Conservation (phyloP, 495 filamentous ascomycete species). For the Talaromyces ruber region DNA sequence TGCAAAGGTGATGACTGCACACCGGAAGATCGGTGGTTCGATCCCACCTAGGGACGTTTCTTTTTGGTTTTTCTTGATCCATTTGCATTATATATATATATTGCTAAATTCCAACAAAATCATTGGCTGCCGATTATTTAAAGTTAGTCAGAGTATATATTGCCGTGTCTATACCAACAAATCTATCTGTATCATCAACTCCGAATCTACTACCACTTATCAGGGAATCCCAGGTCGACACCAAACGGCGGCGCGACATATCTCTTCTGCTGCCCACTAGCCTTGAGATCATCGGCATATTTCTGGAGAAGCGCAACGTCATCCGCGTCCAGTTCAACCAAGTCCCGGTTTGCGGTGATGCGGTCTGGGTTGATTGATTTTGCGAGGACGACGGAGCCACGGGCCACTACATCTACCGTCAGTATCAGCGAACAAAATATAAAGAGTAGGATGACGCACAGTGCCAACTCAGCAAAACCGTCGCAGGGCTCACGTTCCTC, state of each 20-base stretch:
- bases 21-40: constrained; percentile 4
- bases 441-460: constrained; percentile 30
- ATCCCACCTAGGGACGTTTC: constrained; percentile 3
- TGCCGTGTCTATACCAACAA: background rate
- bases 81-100: background rate
- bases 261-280: constrained; percentile 53
- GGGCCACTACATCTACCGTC: constrained; percentile 44
- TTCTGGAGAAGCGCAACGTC: constrained; percentile 58
- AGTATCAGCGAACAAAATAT: constrained; percentile 10
- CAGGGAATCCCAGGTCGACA: constrained; percentile 68
- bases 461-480: constrained; percentile 70
- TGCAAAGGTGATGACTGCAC: background rate
- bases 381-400: constrained; percentile 65
- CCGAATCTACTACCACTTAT: constrained; percentile 38
- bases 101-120: too few species aligned
- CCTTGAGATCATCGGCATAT: constrained; percentile 49
- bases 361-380: constrained; percentile 70
- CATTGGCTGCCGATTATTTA: too few species aligned
- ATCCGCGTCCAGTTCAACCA: constrained; percentile 56
- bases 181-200: background rate
- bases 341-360: constrained; percentile 64
- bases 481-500: constrained; percentile 50
- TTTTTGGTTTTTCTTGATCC: background rate
- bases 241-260: constrained; percentile 77
- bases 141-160: too few species aligned